Percentiles rank a stretch among this genome's conserved stretches.
Evolutionary conservation across 2,329 filamentous ascomycete genomes (phyloP).

Genomic region (Zasmidium cellare): DNA sequence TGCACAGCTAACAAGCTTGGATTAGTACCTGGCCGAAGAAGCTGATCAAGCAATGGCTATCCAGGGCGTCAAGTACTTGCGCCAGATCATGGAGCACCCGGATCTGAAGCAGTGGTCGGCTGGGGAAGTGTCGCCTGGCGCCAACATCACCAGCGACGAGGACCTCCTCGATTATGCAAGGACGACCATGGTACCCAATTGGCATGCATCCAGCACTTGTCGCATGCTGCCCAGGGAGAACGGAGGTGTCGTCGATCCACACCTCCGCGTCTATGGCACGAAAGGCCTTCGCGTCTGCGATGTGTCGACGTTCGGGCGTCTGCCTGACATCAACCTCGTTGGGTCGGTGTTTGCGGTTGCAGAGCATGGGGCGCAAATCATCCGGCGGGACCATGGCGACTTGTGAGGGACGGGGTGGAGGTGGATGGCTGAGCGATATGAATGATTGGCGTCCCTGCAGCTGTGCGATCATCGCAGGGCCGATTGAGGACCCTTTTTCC

Average conservation of each 20-base stretch:
- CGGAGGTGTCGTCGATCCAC: slow-evolving; percentile 24
- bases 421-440: neutral
- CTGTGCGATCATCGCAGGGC: neutral
- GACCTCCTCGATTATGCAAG: slow-evolving; percentile 18
- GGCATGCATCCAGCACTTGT: slow-evolving; percentile 23
- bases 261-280: slow-evolving; percentile 24
- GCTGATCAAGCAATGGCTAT: slow-evolving; percentile 21
- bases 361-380: slow-evolving; percentile 16
- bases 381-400: slow-evolving; percentile 16
- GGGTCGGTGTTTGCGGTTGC: slow-evolving; percentile 18
- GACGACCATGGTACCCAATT: slow-evolving; percentile 20
- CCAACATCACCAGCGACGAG: slow-evolving; percentile 14
- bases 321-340: slow-evolving; percentile 21
- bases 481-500: neutral
- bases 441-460: neutral
- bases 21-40: slow-evolving; percentile 18
- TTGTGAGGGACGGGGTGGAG: slow-evolving; percentile 2
- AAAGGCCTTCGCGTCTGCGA: slow-evolving; percentile 27
- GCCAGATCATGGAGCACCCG: slow-evolving; percentile 15
- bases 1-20: neutral
- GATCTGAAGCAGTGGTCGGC: slow-evolving; percentile 16
- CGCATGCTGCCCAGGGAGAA: slow-evolving; percentile 22
- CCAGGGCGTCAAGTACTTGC: slow-evolving; percentile 18
- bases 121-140: slow-evolving; percentile 14
- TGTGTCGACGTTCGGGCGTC: slow-evolving; percentile 17